These are phyloP conservation scores for Taphrina betulina DNA, from an alignment of 1,139 yeast genomes.

Conservation along the genomic window DNA sequence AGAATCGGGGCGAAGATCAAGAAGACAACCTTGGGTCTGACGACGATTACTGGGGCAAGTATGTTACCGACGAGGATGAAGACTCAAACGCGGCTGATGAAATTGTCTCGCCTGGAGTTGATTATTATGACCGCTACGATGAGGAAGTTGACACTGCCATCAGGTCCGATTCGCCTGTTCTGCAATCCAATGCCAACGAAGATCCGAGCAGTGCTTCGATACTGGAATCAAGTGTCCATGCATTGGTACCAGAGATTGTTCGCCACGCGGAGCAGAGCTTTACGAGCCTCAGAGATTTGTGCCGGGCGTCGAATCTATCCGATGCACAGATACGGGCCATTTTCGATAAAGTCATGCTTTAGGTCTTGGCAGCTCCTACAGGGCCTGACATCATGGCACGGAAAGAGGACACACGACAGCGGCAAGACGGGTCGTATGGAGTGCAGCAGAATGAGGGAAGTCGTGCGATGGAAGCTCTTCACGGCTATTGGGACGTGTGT, in stretches of 20 bases:
- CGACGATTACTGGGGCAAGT: slow-evolving; percentile 25
- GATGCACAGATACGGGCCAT: slow-evolving; percentile 1
- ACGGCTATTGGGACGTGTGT: too few species aligned
- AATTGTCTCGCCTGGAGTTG: slow-evolving; percentile 4
- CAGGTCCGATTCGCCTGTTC: neutral
- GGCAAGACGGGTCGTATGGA: too few species aligned
- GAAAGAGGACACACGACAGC: too few species aligned
- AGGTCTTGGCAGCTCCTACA: too few species aligned
- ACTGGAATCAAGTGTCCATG: neutral
- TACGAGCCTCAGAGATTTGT: slow-evolving; percentile 10
- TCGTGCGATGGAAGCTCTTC: too few species aligned
- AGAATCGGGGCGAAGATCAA: too few species aligned
- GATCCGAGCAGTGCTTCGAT: neutral
- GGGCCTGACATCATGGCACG: too few species aligned
- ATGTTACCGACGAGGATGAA: slow-evolving; percentile 1
- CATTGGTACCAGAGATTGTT: slow-evolving; percentile 9
- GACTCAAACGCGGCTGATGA: neutral
- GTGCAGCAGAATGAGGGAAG: too few species aligned
- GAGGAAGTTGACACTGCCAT: slow-evolving; percentile 19
- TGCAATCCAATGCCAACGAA: neutral
- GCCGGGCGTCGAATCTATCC: slow-evolving; percentile 6
- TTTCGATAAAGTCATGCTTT: neutral
- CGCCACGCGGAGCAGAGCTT: slow-evolving; percentile 16
- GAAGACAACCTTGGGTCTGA: too few species aligned
- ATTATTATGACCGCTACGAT: slow-evolving; percentile 26